Evolutionary conservation across 75 land plant genomes (phyloP).

Genomic region (Pinus taeda): DNA sequence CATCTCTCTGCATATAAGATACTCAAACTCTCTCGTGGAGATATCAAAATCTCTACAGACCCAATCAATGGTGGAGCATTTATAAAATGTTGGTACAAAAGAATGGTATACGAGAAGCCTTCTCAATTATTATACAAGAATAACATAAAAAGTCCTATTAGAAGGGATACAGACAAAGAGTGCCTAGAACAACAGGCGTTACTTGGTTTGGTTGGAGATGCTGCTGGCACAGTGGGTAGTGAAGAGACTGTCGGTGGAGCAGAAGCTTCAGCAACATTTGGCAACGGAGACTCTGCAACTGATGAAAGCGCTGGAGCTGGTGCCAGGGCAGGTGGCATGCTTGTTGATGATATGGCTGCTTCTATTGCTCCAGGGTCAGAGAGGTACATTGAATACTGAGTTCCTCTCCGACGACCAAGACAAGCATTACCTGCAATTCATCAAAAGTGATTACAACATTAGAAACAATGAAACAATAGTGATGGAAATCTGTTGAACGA

Average conservation of each 20-base stretch:
- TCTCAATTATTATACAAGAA: not conserved
- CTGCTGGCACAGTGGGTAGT: not conserved
- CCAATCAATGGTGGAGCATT: not conserved
- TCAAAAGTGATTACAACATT: not conserved
- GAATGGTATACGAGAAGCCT: not conserved
- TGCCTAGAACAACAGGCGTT: not conserved
- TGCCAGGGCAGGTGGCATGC: not conserved
- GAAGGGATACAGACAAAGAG: not conserved
- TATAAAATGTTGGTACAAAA: not conserved
- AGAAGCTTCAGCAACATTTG: not conserved
- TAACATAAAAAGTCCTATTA: constrained; percentile 2
- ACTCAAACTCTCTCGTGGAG: no score
- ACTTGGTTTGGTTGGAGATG: not conserved
- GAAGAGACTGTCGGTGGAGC: no score
- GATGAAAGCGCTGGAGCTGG: not conserved
- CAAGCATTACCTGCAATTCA: constrained; percentile 7
- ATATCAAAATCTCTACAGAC: not conserved
- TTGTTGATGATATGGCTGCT: no score
- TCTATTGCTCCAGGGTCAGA: not conserved
- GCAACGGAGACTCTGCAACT: not conserved
- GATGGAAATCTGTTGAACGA: not conserved
- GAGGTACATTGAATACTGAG: not conserved
- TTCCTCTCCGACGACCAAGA: not conserved
- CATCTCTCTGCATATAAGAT: no score
- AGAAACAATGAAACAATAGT: not conserved